Base-by-base conservation (phyloP, 169 alveolate genomes). In the Eimeria maxima region DNA sequence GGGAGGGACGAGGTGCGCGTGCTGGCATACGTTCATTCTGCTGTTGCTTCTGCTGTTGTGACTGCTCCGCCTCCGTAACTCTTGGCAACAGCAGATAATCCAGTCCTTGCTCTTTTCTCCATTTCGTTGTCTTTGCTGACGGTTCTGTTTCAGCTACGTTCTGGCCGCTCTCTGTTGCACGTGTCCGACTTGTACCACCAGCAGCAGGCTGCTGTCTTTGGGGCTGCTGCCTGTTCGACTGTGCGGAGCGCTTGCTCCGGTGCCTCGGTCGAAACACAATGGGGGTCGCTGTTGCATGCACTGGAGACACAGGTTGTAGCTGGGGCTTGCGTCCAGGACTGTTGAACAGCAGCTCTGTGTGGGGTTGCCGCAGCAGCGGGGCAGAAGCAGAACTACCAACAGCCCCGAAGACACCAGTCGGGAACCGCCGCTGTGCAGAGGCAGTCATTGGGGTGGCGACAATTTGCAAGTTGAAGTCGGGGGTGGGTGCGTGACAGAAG, bases 361-460 rank as follows among this genome's bases (percentile, higher is more conserved):
- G 69, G n/a, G 69, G 69, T 24, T 60, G 69, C n/a, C 69, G 69
- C 69, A 60, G 69, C 2, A 60, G 69, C 69, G n/a, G 69, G 8
- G 27, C n/a, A 4, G 69, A 60, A 20, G 20, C 20, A 53, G 60
- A 60, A 60, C n/a, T 24, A 4, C 69, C n/a, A 1, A 60, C 60
- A 11, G 60, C 69, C 69, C 69, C 69, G 7, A 8, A 60, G 69
- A 24, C 69, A 60, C n/a, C n/a, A 11, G 27, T 24, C 0, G 27
- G 69, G 20, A 14, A 24, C 0, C n/a, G 7, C n/a, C 69, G 11
- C 69, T 73, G 53, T 13, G 50, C 16, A 27, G 55, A 38, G 50
- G 55, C 50, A 24, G 50, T 33, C 84, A 73, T 73, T 27, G 84
- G 84, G 18, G 84, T 73, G 45, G 84, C 44, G 8, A 73, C 20